Evolutionary conservation across 2,329 filamentous ascomycete species (phyloP).

Genomic region (Talaromyces sp.): DNA sequence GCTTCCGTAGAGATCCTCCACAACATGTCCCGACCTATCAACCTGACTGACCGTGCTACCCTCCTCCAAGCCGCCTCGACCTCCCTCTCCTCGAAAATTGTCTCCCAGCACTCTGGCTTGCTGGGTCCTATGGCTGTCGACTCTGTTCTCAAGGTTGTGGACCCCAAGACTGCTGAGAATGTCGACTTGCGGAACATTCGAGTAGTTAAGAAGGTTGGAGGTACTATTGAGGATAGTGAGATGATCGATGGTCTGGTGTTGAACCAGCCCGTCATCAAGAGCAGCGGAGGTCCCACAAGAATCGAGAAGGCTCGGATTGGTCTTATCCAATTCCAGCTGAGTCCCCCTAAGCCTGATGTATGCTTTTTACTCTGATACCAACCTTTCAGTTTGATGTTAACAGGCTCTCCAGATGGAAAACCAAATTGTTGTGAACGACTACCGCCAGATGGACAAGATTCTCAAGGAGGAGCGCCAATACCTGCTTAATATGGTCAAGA

Average conservation of each 20-base stretch:
- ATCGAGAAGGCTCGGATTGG: conserved; percentile 98
- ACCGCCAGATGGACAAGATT: conserved; percentile 99
- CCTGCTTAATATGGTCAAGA: conserved; percentile 98
- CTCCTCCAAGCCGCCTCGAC: conserved; percentile 96
- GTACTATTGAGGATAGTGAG: conserved; percentile 97
- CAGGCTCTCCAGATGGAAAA: conserved; percentile 80
- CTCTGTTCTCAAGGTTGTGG: conserved; percentile 92
- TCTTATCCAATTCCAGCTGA: conserved; percentile 97
- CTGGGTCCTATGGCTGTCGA: conserved; percentile 98
- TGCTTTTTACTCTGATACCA: conserved; percentile 34
- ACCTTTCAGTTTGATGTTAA: conserved; percentile 18
- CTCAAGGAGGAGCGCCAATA: conserved; percentile 98
- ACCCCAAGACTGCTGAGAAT: conserved; percentile 92
- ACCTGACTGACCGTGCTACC: conserved; percentile 81
- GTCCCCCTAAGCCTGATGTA: conserved; percentile 95
- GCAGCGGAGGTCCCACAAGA: conserved; percentile 81
- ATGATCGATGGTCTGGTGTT: conserved; percentile 93
- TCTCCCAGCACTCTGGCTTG: conserved; percentile 92
- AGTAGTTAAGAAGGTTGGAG: conserved; percentile 95
- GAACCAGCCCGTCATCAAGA: conserved; percentile 91
- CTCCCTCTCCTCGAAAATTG: conserved; percentile 96
- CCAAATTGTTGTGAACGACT: conserved; percentile 98
- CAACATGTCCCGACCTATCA: conserved; percentile 93
- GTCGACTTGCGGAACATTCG: conserved; percentile 96
- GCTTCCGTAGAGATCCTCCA: conserved; percentile 88